These are phyloP conservation scores for Kwoniella bestiolae DNA, from an alignment of 768 basidiomycete species.

Conservation along the genomic window DNA sequence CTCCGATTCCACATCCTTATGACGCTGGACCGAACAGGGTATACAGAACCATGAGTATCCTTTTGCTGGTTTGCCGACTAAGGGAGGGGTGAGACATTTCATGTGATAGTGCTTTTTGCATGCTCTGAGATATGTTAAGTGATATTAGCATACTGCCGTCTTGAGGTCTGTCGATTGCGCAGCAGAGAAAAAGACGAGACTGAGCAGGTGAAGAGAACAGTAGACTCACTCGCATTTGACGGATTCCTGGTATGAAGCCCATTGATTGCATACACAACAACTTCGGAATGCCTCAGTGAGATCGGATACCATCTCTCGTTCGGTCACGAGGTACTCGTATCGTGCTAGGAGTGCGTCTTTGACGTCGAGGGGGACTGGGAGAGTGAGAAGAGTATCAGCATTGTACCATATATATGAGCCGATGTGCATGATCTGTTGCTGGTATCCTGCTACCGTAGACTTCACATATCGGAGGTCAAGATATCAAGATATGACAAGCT, in stretches of 20 bases:
- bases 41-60: conserved; percentile 98
- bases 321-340: conserved; percentile 94
- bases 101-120: conserved; percentile 96
- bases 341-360: conserved; percentile 73
- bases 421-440: no score
- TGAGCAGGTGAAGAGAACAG: background rate
- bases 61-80: conserved; percentile 86
- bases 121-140: conserved; percentile 27
- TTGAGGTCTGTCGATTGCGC: no score
- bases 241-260: conserved; percentile 79
- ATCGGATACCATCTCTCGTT: conserved; percentile 89
- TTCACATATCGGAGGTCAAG: no score
- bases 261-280: conserved; percentile 81
- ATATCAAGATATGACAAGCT: no score
- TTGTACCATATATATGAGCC: background rate
- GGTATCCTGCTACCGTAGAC: no score
- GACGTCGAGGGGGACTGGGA: conserved; percentile 78
- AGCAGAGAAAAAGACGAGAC: no score
- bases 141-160: background rate
- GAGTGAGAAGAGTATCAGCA: background rate
- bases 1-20: conserved; percentile 58
- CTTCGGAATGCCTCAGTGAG: conserved; percentile 82
- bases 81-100: conserved; percentile 87
- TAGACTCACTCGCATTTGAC: conserved; percentile 56
- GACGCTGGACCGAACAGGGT: conserved; percentile 84